These are phyloP conservation scores for Fraxinus albicans DNA, from an alignment of 305 asterid species.

Conservation along the genomic window DNA sequence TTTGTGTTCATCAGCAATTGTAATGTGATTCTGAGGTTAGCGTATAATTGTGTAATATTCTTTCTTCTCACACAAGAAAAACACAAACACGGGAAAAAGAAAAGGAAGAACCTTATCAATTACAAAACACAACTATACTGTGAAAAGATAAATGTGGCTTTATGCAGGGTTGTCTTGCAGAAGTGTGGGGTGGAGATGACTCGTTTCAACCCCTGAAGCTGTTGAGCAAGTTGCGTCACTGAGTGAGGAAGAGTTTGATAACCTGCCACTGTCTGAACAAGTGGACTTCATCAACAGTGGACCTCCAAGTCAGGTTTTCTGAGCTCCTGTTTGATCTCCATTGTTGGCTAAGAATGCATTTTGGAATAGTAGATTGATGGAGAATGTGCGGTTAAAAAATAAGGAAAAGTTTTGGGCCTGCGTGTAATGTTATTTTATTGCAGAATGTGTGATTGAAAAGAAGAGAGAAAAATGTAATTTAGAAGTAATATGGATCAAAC, in stretches of 20 bases:
- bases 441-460: neutral
- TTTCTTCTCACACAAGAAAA: neutral
- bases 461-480: neutral
- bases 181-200: neutral
- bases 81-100: neutral
- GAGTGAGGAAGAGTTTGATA: neutral
- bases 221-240: neutral
- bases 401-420: neutral
- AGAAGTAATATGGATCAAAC: neutral
- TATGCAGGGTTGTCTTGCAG: neutral
- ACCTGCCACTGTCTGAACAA: neutral
- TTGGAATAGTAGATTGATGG: neutral
- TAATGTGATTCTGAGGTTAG: neutral
- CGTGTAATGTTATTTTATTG: neutral
- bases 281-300: neutral
- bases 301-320: neutral
- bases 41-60: neutral
- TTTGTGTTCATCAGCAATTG: neutral
- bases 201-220: neutral
- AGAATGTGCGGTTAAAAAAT: neutral
- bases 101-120: neutral
- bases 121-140: neutral
- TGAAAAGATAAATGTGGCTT: neutral
- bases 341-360: neutral
- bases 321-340: neutral